phyloP scores from a whole-genome alignment of 1,139 yeast species.

The Suhomyces chickasaworum region DNA sequence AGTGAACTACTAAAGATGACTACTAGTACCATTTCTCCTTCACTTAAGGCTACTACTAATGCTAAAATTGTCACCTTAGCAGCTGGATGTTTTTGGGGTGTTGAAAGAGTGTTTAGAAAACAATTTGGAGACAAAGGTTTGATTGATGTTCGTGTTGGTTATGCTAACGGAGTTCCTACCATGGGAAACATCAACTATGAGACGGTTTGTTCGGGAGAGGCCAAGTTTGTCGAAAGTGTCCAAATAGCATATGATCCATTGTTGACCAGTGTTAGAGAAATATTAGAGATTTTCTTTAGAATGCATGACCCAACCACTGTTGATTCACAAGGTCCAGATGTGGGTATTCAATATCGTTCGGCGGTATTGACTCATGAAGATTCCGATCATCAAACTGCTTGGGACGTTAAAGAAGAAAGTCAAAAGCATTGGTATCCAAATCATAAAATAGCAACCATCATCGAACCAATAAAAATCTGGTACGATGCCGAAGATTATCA shows the following conservation, averaged over 20 bases:
- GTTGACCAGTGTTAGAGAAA: conserved; percentile 55
- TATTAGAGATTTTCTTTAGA: conserved; percentile 82
- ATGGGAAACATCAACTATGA: conserved; percentile 64
- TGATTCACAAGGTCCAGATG: conserved; percentile 77
- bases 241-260: conserved; percentile 83
- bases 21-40: conserved; percentile 35
- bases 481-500: conserved; percentile 95
- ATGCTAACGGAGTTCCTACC: conserved; percentile 69
- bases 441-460: conserved; percentile 56
- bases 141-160: conserved; percentile 81
- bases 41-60: conserved; percentile 37
- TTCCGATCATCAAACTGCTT: conserved; percentile 38
- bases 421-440: conserved; percentile 49
- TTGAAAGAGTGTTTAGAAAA: conserved; percentile 78
- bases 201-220: conserved; percentile 72
- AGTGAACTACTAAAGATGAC: conserved; percentile 16
- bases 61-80: conserved; percentile 63
- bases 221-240: conserved; percentile 75
- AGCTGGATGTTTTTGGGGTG: conserved; percentile 96
- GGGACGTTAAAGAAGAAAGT: conserved; percentile 30
- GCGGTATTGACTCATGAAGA: conserved; percentile 65
- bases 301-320: conserved; percentile 80
- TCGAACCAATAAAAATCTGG: conserved; percentile 69
- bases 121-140: conserved; percentile 64
- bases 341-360: conserved; percentile 83